phyloP scores from a whole-genome alignment of 345 rosid genomes.

The Rubroshorea leprosula region DNA sequence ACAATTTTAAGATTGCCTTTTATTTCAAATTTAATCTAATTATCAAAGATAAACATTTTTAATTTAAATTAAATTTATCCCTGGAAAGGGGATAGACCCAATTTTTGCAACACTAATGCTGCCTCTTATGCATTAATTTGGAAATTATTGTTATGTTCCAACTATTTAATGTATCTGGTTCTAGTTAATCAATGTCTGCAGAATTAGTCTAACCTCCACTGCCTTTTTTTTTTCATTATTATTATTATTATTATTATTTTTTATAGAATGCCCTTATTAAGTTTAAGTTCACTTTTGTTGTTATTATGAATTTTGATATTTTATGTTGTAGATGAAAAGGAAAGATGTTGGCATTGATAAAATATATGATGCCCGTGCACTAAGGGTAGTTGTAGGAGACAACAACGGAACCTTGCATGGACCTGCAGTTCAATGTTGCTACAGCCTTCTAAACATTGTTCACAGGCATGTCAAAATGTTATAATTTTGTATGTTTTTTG shows the following conservation, averaged over 20 bases:
- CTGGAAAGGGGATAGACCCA: no score
- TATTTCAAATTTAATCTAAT: no score
- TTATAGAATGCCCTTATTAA: neutral
- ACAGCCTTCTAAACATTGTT: conserved; percentile 56
- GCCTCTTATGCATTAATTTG: no score
- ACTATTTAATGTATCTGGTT: neutral
- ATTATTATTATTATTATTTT: no score
- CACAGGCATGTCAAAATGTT: conserved; percentile 40
- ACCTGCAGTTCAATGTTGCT: conserved; percentile 68
- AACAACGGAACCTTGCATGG: conserved; percentile 65
- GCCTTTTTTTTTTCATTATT: neutral
- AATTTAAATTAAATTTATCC: no score
- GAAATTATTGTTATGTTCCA: no score
- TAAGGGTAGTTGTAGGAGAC: conserved; percentile 75
- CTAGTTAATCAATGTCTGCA: neutral
- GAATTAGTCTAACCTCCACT: neutral
- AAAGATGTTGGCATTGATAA: conserved; percentile 57
- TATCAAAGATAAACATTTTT: no score
- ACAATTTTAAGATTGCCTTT: no score
- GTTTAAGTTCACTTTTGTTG: neutral
- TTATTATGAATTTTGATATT: neutral
- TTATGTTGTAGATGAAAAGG: conserved; percentile 51
- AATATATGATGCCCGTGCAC: conserved; percentile 69
- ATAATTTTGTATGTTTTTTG: no score
- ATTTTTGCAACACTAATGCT: no score